Conservation (phyloP, 129 eudicot genomes). For the Arctium minus region DNA sequence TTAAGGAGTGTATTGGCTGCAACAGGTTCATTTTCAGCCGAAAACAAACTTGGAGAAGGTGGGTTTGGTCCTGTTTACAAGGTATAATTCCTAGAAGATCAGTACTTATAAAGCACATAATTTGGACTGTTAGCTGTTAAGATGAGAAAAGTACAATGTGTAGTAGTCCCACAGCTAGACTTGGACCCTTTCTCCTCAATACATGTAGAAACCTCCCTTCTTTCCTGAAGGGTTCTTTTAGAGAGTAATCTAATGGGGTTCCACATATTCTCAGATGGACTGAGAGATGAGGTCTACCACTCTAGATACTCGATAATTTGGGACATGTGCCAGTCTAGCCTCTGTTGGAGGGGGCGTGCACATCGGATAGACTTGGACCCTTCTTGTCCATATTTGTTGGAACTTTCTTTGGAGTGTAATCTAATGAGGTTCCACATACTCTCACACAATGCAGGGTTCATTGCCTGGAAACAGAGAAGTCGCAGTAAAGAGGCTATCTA, state of each 20-base stretch:
- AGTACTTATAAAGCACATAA: background rate
- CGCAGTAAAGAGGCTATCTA: conserved; percentile 32
- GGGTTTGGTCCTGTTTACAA: conserved; percentile 45
- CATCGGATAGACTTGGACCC: too few species aligned
- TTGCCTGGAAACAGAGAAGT: conserved; percentile 33
- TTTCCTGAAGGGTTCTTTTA: background rate
- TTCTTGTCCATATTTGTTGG: too few species aligned
- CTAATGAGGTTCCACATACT: background rate
- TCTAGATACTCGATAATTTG: too few species aligned
- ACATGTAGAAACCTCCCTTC: too few species aligned
- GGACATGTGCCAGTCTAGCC: too few species aligned
- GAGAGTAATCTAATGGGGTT: background rate
- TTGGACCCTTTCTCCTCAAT: too few species aligned
- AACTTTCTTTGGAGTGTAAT: too few species aligned
- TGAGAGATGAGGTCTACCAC: too few species aligned
- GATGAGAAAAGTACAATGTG: background rate
- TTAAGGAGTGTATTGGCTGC: conserved; percentile 33
- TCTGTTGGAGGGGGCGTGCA: too few species aligned
- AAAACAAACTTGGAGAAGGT: conserved; percentile 39
- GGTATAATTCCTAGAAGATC: conserved; percentile 7
- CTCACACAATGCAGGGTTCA: conserved; percentile 23
- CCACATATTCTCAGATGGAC: background rate
- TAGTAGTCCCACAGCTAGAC: background rate
- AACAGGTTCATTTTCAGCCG: conserved; percentile 22
- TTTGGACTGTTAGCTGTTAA: background rate